Evolutionary conservation across 352 stramenopile species (phyloP).

Genomic region (Thraustotheca clavata): DNA sequence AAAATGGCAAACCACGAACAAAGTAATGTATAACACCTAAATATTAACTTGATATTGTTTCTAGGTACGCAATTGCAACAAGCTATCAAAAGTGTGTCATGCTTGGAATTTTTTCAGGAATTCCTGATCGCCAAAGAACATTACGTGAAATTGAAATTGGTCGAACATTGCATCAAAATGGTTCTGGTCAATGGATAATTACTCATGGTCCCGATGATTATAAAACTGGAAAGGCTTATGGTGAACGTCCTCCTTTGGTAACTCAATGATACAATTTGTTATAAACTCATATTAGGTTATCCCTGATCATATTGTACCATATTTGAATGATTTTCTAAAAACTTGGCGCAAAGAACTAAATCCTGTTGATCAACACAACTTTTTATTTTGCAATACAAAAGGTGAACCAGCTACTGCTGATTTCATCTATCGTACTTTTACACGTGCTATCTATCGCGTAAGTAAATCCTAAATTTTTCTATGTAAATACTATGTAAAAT

Average conservation of each 20-base stretch:
- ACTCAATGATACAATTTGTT: conserved; percentile 3
- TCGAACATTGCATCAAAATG: conserved; percentile 36
- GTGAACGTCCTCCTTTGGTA: conserved; percentile 32
- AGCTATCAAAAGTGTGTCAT: conserved; percentile 54
- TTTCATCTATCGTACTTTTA: conserved; percentile 22
- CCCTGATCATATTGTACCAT: conserved; percentile 20
- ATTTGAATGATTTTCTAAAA: conserved; percentile 19
- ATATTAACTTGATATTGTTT: not conserved
- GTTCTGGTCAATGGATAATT: conserved; percentile 32
- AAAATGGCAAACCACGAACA: conserved; percentile 12
- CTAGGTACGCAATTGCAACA: conserved; percentile 32
- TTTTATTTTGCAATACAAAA: conserved; percentile 22
- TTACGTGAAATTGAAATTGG: conserved; percentile 53
- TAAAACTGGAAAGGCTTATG: conserved; percentile 47
- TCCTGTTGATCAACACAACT: conserved; percentile 3
- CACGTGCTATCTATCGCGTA: conserved; percentile 18
- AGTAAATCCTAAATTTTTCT: not conserved
- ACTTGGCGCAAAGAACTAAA: conserved; percentile 31
- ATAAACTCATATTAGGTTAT: conserved; percentile 11
- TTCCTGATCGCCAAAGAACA: conserved; percentile 57
- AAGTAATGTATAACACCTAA: conserved; percentile 4
- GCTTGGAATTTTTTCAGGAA: conserved; percentile 47
- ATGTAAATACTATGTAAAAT: conserved; percentile 26
- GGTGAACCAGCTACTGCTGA: conserved; percentile 30
- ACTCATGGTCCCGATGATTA: conserved; percentile 51